Conservation (phyloP, 176 grass and related monocot genomes). For the Guadua angustifolia region DNA sequence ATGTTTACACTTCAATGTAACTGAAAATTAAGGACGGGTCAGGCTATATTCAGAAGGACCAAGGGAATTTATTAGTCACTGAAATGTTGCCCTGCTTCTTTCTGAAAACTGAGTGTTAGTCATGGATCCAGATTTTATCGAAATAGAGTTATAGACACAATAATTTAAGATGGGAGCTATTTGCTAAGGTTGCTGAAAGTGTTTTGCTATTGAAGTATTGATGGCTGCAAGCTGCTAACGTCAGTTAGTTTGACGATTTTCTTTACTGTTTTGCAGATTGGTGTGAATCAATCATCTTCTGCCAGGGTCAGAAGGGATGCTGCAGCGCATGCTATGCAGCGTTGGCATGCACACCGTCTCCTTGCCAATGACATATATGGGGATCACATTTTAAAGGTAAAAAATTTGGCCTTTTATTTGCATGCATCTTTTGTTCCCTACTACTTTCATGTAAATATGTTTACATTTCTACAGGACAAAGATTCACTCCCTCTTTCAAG, state of each 20-base stretch:
- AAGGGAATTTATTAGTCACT: constrained; percentile 1
- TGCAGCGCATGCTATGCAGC: constrained; percentile 88
- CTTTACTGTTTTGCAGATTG: constrained; percentile 45
- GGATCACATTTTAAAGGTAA: constrained; percentile 76
- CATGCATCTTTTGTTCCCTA: constrained; percentile 18
- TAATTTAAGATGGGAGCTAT: constrained; percentile 3
- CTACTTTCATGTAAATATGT: constrained; percentile 39
- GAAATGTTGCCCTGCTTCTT: constrained; percentile 16
- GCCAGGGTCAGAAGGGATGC: constrained; percentile 89
- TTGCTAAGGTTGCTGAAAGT: constrained; percentile 8
- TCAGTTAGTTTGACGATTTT: constrained; percentile 22
- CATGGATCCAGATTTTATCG: constrained; percentile 7
- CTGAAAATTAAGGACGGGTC: not conserved
- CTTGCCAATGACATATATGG: constrained; percentile 72
- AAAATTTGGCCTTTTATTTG: not conserved
- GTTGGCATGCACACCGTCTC: constrained; percentile 84
- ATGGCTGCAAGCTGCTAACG: constrained; percentile 23
- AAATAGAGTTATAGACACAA: constrained; percentile 19
- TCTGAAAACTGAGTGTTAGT: constrained; percentile 17
- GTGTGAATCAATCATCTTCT: constrained; percentile 64
- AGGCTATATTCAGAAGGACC: constrained; percentile 1
- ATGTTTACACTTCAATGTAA: constrained; percentile 2
- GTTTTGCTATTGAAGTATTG: constrained; percentile 30
- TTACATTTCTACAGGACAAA: constrained; percentile 67
- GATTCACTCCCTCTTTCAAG: constrained; percentile 58